These are phyloP conservation scores for Xylaria sp. DNA, from an alignment of 2,329 filamentous ascomycete species.

Conservation along the genomic window DNA sequence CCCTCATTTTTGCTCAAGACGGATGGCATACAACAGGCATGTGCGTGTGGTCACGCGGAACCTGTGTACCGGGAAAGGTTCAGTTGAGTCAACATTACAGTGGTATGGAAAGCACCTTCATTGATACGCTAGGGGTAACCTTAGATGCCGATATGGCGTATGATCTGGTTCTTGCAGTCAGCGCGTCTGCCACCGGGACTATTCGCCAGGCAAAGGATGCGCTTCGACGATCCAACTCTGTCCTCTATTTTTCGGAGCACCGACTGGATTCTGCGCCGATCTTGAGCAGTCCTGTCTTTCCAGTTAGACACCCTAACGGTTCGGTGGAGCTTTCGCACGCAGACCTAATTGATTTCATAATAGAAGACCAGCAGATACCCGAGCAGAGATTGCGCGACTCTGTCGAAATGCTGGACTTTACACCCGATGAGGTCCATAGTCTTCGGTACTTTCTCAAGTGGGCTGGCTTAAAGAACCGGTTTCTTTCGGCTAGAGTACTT, in stretches of 20 bases:
- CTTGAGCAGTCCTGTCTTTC: slow-evolving; percentile 30
- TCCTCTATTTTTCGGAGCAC: slow-evolving; percentile 30
- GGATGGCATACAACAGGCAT: slow-evolving; percentile 39
- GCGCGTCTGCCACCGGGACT: no score
- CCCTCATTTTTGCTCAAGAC: slow-evolving; percentile 22
- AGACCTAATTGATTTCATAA: slow-evolving; percentile 37
- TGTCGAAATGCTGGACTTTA: slow-evolving; percentile 45
- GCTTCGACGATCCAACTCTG: slow-evolving; percentile 42
- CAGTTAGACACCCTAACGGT: slow-evolving; percentile 32
- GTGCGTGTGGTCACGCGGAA: slow-evolving; percentile 45
- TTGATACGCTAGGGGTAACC: slow-evolving; percentile 38
- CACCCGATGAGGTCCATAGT: slow-evolving; percentile 39
- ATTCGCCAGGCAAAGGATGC: slow-evolving; percentile 36
- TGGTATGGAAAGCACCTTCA: slow-evolving; percentile 34
- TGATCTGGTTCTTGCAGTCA: slow-evolving; percentile 42
- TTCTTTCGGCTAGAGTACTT: slow-evolving; percentile 41
- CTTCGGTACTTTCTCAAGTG: slow-evolving; percentile 44
- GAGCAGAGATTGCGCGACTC: slow-evolving; percentile 34
- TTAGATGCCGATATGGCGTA: slow-evolving; percentile 41
- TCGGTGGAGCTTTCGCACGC: slow-evolving; percentile 14
- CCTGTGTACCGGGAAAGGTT: slow-evolving; percentile 34
- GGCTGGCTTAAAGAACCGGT: slow-evolving; percentile 39
- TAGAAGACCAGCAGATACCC: slow-evolving; percentile 42
- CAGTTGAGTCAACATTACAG: slow-evolving; percentile 39
- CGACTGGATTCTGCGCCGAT: neutral